Base-by-base conservation (phyloP, 2,329 filamentous ascomycete species). In the Colletotrichum magnum region DNA sequence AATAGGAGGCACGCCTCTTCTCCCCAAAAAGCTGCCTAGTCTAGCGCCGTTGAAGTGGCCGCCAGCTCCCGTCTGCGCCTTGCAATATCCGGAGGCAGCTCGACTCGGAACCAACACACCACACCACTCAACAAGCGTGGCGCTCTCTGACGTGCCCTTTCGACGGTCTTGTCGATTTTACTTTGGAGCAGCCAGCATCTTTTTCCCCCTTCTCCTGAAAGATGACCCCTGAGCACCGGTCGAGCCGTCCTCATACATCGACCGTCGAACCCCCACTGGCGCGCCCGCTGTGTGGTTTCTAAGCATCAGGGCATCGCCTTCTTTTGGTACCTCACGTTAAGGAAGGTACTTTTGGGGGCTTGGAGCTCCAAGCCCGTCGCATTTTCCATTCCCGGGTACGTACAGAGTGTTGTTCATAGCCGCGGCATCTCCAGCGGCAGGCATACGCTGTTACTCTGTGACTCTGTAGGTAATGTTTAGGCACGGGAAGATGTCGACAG, bases 151-250 rank as follows among this genome's bases (percentile, higher is more conserved):
- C 50, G 26, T 13, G 26, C 59, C 21, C 10, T 6, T 21, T 47
- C 24, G 43, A 47, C 41, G 16, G n/a, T 21, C 47, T 24, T 12
- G 47, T 12, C n/a, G 32, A 36, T 36, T 36, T 6, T 36, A 36
- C 32, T 36, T 36, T 36, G 32, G 32, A 36, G 32, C 32, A 36
- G n/a, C 18, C 47, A 18, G 47, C 18, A n/a, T n/a, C 41, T 4
- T 16, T n/a, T 43, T n/a, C 15, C 41, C 16, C 13, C 41, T 43
- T 43, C 13, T 43, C 58, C 51, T 63, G n/a, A n/a, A 50, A 59
- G 26, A 68, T 65, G 54, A 58, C 54, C 61, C 65, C 48, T 59
- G 61, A 68, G 39, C 26, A 48, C 32, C 58, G 45, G 59, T 36
- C 48, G 24, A 52, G 24, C 50, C 21, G 7, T 36, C 32, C 32